phyloP scores from a whole-genome alignment of 371 early-diverging fungal species.

The Nematocida displodere region DNA sequence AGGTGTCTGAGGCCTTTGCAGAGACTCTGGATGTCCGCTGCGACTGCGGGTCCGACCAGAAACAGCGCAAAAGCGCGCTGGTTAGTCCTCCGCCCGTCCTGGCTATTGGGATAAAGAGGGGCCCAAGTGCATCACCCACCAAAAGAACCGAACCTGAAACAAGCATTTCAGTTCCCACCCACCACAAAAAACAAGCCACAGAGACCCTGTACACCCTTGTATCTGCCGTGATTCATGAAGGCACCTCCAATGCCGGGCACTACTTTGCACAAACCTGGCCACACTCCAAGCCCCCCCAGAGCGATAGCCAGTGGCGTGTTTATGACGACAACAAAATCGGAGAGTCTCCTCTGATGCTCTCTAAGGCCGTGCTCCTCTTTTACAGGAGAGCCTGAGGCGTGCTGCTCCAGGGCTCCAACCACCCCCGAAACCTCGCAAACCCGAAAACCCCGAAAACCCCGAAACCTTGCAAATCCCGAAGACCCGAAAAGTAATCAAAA shows the following conservation, averaged over 20 bases:
- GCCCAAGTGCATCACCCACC: background rate
- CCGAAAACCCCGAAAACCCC: background rate
- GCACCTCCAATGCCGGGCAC: constrained; percentile 35
- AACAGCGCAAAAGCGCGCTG: background rate
- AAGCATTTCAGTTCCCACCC: background rate
- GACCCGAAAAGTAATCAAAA: background rate
- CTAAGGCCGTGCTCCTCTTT: background rate
- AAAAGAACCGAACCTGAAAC: no score
- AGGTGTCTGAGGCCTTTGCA: background rate
- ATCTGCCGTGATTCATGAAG: constrained; percentile 12
- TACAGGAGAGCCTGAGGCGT: background rate
- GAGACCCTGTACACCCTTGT: background rate
- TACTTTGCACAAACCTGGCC: constrained; percentile 7
- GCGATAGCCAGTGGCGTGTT: background rate
- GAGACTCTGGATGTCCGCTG: constrained; percentile 3
- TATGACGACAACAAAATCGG: background rate
- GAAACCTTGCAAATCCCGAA: background rate
- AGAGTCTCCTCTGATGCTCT: background rate
- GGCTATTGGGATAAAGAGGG: constrained; percentile 2
- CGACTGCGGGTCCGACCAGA: constrained; percentile 4
- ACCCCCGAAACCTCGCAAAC: background rate
- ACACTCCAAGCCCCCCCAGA: background rate
- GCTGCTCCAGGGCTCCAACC: background rate
- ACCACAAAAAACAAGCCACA: background rate
- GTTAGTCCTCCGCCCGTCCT: background rate